Conservation (phyloP, 441 rosid species). For the Gossypium lobatum region DNA sequence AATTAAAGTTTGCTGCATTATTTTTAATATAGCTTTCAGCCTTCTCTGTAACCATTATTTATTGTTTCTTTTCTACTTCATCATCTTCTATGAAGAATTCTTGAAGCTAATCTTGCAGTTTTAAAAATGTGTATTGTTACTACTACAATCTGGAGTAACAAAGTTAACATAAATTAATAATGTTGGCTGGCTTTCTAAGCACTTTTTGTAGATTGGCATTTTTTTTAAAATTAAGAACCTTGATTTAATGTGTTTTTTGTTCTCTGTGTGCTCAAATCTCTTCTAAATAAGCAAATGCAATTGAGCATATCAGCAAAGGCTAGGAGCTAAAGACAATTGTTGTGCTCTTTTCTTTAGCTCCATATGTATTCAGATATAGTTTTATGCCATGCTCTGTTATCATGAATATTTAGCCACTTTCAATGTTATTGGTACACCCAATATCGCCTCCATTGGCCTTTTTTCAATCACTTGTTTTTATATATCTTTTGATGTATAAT, state of each 20-base stretch:
- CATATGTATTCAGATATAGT: background rate
- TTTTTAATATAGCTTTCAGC: background rate
- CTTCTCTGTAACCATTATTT: background rate
- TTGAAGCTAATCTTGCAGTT: background rate
- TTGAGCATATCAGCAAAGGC: background rate
- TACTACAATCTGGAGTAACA: background rate
- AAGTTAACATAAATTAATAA: background rate
- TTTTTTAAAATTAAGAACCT: background rate
- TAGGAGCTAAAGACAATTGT: background rate
- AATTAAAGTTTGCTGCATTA: background rate
- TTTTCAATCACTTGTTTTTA: background rate
- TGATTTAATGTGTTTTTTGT: background rate
- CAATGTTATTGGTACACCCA: background rate
- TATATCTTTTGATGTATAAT: background rate
- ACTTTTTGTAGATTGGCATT: background rate
- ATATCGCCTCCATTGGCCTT: background rate
- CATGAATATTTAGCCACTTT: conserved; percentile 4
- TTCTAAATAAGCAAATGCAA: background rate
- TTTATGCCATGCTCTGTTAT: background rate
- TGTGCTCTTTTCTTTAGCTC: background rate
- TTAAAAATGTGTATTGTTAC: background rate
- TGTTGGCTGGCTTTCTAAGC: background rate
- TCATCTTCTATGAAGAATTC: background rate
- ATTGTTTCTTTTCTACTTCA: background rate
- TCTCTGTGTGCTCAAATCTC: background rate